Percentiles rank a stretch among this genome's conserved stretches.
Evolutionary conservation across 1,139 yeast genomes (phyloP).

Genomic region (Magnusiomyces tetraspermus): DNA sequence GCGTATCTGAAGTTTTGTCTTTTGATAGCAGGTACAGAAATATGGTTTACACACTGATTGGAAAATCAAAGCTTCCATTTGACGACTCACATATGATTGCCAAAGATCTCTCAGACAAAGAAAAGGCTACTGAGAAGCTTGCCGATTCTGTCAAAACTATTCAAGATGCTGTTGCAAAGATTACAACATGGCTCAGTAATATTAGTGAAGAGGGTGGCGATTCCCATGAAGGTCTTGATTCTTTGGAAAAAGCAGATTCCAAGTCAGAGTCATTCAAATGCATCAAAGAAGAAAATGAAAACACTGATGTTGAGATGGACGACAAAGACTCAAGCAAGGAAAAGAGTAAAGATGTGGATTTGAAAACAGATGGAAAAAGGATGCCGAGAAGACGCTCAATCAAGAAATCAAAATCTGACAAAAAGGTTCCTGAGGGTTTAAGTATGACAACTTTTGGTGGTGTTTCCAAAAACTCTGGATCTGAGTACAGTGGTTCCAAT

Average conservation of each 20-base stretch:
- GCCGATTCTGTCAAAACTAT: not conserved
- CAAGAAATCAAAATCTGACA: not conserved
- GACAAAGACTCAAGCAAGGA: not conserved
- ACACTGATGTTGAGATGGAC: not conserved
- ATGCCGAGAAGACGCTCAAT: not conserved
- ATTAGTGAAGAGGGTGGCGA: not conserved
- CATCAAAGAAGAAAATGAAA: not conserved
- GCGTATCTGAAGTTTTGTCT: not conserved
- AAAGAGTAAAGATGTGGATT: not conserved
- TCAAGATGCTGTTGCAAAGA: not conserved
- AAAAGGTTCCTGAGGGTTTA: not conserved
- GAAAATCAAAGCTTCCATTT: constrained; percentile 1
- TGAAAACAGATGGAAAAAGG: not conserved
- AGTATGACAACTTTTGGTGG: not conserved
- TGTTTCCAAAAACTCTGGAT: not conserved
- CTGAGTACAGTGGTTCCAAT: not conserved
- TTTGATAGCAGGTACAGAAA: not conserved
- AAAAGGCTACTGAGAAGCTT: not conserved
- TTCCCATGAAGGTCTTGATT: not conserved
- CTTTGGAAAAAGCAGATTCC: not conserved
- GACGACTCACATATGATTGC: constrained; percentile 6
- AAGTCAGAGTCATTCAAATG: not conserved
- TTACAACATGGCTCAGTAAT: not conserved
- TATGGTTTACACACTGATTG: constrained; percentile 1
- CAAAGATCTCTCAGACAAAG: not conserved